A percentile compares a stretch with the other conserved stretches of the same genome.
Evolutionary conservation across 2,329 filamentous ascomycete species (phyloP).

Genomic region (Penicillium sp.): DNA sequence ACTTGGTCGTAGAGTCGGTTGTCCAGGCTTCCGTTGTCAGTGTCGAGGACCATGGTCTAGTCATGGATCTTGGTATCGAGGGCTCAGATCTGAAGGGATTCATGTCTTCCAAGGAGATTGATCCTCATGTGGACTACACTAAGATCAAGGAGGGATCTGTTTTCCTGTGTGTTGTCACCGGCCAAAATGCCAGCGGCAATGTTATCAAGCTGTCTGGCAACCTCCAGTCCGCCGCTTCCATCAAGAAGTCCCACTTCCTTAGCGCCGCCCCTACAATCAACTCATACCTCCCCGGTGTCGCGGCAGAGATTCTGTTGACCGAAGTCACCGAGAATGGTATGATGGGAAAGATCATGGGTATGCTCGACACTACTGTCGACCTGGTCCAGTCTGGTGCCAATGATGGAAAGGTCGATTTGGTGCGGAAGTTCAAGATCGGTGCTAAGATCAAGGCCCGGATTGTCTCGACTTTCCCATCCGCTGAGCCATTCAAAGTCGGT

Average conservation of each 20-base stretch:
- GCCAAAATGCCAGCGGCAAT: conserved; percentile 70
- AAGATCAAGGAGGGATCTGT: conserved; percentile 76
- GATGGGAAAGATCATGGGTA: conserved; percentile 83
- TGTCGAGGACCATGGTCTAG: conserved; percentile 89
- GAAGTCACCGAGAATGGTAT: conserved; percentile 71
- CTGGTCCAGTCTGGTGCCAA: conserved; percentile 79
- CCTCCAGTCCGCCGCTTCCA: conserved; percentile 61
- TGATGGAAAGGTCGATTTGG: conserved; percentile 63
- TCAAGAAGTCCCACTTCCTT: conserved; percentile 61
- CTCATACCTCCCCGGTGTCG: conserved; percentile 85
- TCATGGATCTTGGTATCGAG: conserved; percentile 83
- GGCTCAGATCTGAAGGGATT: conserved; percentile 69
- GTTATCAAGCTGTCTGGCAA: conserved; percentile 81
- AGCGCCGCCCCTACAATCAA: conserved; percentile 79
- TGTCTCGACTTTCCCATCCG: conserved; percentile 76
- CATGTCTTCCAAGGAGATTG: conserved; percentile 76
- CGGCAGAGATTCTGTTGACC: conserved; percentile 75
- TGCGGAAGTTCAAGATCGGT: conserved; percentile 74
- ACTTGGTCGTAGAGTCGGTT: conserved; percentile 68
- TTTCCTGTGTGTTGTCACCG: conserved; percentile 73
- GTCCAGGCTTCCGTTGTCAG: conserved; percentile 84
- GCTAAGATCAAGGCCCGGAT: conserved; percentile 80
- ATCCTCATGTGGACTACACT: conserved; percentile 58
- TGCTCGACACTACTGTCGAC: conserved; percentile 86
- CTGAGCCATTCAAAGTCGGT: conserved; percentile 76